Base-by-base conservation (phyloP, 495 filamentous ascomycete genomes). In the Articulospora tetracladia region DNA sequence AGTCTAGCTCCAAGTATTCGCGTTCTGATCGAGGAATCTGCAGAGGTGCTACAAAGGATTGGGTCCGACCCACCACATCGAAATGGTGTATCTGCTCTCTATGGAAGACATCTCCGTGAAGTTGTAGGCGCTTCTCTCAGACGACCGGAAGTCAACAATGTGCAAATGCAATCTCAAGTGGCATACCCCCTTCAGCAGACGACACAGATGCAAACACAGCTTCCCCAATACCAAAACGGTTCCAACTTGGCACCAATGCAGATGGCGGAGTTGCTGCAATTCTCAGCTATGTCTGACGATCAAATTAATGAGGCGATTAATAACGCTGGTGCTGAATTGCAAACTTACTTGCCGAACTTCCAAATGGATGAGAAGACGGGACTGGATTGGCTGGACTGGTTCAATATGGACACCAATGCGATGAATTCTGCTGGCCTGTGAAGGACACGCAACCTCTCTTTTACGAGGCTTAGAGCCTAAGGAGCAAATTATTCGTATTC, bases 1-100 rank as follows among this genome's bases (percentile, higher is more conserved):
- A 63, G 63, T 36, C 70, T 89, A 3, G 84, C 86, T 10, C 86
- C 86, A 0, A 89, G 87, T 56, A 84, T 89, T 6, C 73, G 85
- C 15, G 81, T 80, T 13, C 71, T 90, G 22, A 89, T 90, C 53
- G 83, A 85, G 59, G 86, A 90, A 68, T 83, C 85, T 2, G 86
- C 84, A 3, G 81, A 81, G 36, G 86, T 89, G 0, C 72, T 90
- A 6, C 86, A 89, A 63, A 77, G 86, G 30, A 87, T 89, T 34
- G 87, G 87, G 12, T 81, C 78, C 3, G 77, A 79, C 1, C 83
- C 87, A 0, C 71, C 74, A 23, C 87, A 90, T 69, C 74, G 87
- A 39, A 84, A 85, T 51, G 86, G 86, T 2, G 77, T 80, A 39
- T 85, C 83, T 1, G 75, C 79, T 1, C 64, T 88, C 15, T 87